A percentile compares a stretch with the other conserved stretches of the same genome.
Evolutionary conservation across 805 yeast genomes (phyloP).

Genomic region (Ogataea chonburiensis): DNA sequence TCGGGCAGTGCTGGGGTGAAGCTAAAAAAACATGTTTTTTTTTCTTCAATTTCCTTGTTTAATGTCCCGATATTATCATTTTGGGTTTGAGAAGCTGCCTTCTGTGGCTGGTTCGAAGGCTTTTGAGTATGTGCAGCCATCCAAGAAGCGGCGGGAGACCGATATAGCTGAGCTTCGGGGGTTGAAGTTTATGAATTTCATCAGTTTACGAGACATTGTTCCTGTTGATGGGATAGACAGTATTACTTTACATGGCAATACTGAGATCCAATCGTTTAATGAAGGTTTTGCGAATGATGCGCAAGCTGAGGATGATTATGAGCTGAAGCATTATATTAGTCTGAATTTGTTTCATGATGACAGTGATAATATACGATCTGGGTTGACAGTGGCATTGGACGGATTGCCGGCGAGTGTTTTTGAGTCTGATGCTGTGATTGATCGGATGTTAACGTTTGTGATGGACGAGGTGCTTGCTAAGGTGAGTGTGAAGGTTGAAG

Average conservation of each 20-base stretch:
- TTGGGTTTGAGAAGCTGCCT: conserved; percentile 18
- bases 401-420: conserved; percentile 22
- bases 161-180: conserved; percentile 6
- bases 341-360: conserved; percentile 10
- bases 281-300: neutral
- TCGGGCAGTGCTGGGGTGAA: conserved; percentile 1
- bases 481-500: conserved; percentile 4
- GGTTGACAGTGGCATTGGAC: conserved; percentile 19
- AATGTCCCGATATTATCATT: conserved; percentile 13
- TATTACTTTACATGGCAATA: conserved; percentile 4
- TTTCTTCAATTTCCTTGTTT: conserved; percentile 4
- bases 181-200: conserved; percentile 14
- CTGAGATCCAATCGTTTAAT: neutral
- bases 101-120: conserved; percentile 5
- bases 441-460: conserved; percentile 19
- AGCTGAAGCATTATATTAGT: conserved; percentile 11
- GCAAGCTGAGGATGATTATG: conserved; percentile 3
- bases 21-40: neutral
- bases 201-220: conserved; percentile 18
- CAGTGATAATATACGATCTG: conserved; percentile 1
- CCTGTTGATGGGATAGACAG: conserved; percentile 15
- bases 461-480: conserved; percentile 10
- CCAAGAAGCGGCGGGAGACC: conserved; percentile 2
- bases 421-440: conserved; percentile 20
- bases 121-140: conserved; percentile 6